phyloP scores from a whole-genome alignment of 371 early-diverging fungal species.

The Synchytrium microbalum region DNA sequence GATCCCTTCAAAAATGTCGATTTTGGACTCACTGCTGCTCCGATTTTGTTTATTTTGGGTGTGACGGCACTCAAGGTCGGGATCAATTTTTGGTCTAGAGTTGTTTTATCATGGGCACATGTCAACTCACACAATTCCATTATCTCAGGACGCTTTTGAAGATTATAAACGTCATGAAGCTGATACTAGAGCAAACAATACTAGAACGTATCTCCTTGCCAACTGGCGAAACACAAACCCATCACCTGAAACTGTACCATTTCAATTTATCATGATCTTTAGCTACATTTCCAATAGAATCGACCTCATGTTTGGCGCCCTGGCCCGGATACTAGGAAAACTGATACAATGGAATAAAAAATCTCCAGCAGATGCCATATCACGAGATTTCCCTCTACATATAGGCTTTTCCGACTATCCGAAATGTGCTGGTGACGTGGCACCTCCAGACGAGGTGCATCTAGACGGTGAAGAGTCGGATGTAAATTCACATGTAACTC shows the following conservation, averaged over 20 bases:
- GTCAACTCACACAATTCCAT: background rate
- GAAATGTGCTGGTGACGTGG: background rate
- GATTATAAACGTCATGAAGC: constrained; percentile 89
- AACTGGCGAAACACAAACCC: constrained; percentile 73
- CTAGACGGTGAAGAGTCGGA: background rate
- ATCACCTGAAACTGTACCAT: constrained; percentile 5
- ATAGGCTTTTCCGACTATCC: constrained; percentile 3
- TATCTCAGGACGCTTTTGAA: constrained; percentile 75
- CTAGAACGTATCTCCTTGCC: constrained; percentile 56
- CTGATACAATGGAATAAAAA: constrained; percentile 2
- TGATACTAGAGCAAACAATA: constrained; percentile 80
- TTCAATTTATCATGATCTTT: background rate
- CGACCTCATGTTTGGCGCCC: background rate
- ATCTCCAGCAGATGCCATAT: background rate
- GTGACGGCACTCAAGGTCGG: constrained; percentile 78
- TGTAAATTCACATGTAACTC: background rate
- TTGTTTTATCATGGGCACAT: background rate
- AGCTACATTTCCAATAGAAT: background rate
- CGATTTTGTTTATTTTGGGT: constrained; percentile 77
- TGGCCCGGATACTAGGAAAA: constrained; percentile 7
- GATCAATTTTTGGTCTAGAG: background rate
- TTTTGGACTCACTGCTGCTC: constrained; percentile 71
- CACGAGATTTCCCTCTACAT: background rate
- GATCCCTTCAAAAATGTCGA: constrained; percentile 69
- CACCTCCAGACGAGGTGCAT: background rate